Conservation (phyloP, 2,329 filamentous ascomycete species). For the Lachnellula subtilissima region DNA sequence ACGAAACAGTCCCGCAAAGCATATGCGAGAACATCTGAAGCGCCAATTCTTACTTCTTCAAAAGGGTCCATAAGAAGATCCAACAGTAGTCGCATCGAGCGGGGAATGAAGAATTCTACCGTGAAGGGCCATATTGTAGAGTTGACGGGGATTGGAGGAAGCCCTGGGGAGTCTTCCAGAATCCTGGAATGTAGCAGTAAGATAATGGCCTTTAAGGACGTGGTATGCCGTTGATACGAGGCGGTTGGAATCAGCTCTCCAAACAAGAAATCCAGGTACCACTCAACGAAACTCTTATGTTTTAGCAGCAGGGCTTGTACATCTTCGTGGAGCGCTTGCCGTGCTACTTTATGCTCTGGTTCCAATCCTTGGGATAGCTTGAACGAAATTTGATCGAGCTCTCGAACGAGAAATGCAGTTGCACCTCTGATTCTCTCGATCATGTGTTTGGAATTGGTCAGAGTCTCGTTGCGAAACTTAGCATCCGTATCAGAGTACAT, state of each 20-base stretch:
- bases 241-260: conserved; percentile 72
- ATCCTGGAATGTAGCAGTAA: conserved; percentile 51
- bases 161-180: conserved; percentile 17
- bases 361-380: conserved; percentile 1
- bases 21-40: conserved; percentile 48
- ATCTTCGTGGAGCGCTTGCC: conserved; percentile 5
- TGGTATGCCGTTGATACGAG: conserved; percentile 86
- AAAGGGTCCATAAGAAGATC: conserved; percentile 86
- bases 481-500: conserved; percentile 82
- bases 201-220: conserved; percentile 65
- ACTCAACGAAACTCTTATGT: conserved; percentile 63
- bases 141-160: conserved; percentile 7
- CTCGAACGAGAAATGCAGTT: conserved; percentile 50
- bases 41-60: conserved; percentile 73
- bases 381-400: conserved; percentile 21
- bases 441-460: conserved; percentile 70
- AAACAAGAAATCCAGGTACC: conserved; percentile 69
- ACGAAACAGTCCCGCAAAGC: conserved; percentile 36
- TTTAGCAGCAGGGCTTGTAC: conserved; percentile 29
- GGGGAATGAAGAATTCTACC: conserved; percentile 37
- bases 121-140: conserved; percentile 25
- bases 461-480: conserved; percentile 76
- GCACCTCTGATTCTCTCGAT: conserved; percentile 69
- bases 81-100: conserved; percentile 60
- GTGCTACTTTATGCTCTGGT: conserved; percentile 19